Base-by-base conservation (phyloP, 129 eudicot species). In the Solidago caesia region DNA sequence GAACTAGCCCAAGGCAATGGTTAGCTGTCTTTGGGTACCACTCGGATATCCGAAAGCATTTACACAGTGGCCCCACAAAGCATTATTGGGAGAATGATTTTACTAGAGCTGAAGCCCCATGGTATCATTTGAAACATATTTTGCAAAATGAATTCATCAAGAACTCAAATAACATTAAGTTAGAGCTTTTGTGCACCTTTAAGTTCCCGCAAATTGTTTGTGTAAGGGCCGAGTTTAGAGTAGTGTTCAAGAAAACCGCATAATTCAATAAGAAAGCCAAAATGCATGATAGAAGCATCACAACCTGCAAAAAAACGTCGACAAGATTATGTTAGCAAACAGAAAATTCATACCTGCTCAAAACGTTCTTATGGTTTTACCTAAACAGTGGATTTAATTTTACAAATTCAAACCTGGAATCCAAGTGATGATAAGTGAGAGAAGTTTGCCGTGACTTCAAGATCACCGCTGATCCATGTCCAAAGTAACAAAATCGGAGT, bases 191-290 rank as follows among this genome's bases (percentile, higher is more conserved):
- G 41, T 77, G 9, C 68, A 87, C 92, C 87, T 85, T 87, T 60
- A 85, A 82, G 68, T 87, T 85, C 16, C 85, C 89, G 12, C 85
- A 84, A 39, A 82, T 87, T 25, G 89, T 84, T 64, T 84, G 92
- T 41, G 87, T 82, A 33, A 87, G 85, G 14, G 92, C 92, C 6
- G 85, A 87, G 74, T 87, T 84, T 39, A 82, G 85, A 53, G 89
- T 80, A 7, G 89, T 86, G 71, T 87, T 84, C 46, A 81, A 39
- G 48, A 84, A 87, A 33, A 87, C 83, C 4, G 78, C 74, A 43
- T 84, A 87, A 64, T 84, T 87, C 71, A 87, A 74, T 47, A 84
- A 71, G 77, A 87, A 84, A 21, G 87, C 89, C 82, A 84, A 60
- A 26, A 82, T 47, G 62, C 87, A 84, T 11, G 89, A 84, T n/a